Evolutionary conservation across 176 grass and related monocot species (phyloP).

Genomic region (Canna indica): DNA sequence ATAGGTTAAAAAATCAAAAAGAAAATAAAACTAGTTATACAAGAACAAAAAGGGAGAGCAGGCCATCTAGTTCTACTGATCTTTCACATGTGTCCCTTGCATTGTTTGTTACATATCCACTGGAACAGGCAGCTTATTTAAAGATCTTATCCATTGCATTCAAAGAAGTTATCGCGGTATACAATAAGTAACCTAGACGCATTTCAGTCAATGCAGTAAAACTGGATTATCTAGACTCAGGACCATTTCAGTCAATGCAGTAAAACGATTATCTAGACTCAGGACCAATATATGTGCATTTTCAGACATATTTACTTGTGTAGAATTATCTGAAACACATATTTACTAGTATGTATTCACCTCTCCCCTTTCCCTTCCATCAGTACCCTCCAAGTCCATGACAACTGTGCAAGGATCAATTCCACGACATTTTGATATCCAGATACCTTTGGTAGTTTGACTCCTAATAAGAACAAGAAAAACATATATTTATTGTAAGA

Average conservation of each 20-base stretch:
- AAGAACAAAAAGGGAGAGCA: too few species aligned
- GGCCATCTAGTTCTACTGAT: too few species aligned
- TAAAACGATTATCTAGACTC: neutral
- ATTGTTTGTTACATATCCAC: neutral
- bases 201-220: neutral
- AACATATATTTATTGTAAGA: neutral
- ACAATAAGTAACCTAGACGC: too few species aligned
- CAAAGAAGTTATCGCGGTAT: too few species aligned
- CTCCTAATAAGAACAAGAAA: neutral
- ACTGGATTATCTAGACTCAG: neutral
- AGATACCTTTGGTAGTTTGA: constrained; percentile 19
- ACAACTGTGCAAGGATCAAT: constrained; percentile 18
- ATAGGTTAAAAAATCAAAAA: too few species aligned
- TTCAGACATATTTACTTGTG: too few species aligned
- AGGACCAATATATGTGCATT: neutral
- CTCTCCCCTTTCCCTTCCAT: constrained; percentile 20
- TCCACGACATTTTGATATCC: constrained; percentile 9
- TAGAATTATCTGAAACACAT: too few species aligned
- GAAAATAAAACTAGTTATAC: too few species aligned
- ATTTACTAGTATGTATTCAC: neutral
- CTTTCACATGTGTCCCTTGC: neutral
- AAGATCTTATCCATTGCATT: too few species aligned
- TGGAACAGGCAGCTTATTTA: neutral
- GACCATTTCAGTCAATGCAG: neutral
- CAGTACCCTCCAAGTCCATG: constrained; percentile 19